phyloP scores from a whole-genome alignment of 2,329 filamentous ascomycete species.

The Fusarium sp. region DNA sequence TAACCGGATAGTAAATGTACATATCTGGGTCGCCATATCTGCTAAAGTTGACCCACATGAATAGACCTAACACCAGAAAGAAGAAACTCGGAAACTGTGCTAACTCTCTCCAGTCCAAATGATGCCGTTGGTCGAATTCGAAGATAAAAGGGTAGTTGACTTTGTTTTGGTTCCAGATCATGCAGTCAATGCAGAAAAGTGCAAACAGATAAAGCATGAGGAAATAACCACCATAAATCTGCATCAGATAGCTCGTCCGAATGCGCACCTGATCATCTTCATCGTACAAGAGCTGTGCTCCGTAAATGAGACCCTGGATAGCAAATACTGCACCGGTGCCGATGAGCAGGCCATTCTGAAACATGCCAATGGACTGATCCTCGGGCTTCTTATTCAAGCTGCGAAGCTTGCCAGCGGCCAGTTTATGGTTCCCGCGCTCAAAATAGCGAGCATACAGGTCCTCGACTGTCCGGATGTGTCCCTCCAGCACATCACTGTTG shows the following conservation, averaged over 20 bases:
- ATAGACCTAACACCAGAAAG: constrained; percentile 80
- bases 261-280: constrained; percentile 61
- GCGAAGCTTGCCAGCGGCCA: constrained; percentile 88
- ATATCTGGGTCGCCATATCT: constrained; percentile 73
- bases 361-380: constrained; percentile 69
- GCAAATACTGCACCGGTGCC: constrained; percentile 76
- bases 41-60: constrained; percentile 91
- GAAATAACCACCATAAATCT: constrained; percentile 95
- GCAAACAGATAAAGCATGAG: constrained; percentile 83
- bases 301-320: constrained; percentile 74
- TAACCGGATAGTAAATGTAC: constrained; percentile 87
- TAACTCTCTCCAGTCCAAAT: constrained; percentile 90
- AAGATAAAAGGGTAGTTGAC: constrained; percentile 98
- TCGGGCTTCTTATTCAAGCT: constrained; percentile 72
- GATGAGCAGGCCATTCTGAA: constrained; percentile 74
- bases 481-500: constrained; percentile 85
- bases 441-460: constrained; percentile 96
- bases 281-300: constrained; percentile 64
- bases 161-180: constrained; percentile 83
- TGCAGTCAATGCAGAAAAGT: constrained; percentile 88
- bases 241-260: constrained; percentile 77
- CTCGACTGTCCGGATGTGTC: constrained; percentile 83
- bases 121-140: constrained; percentile 89
- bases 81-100: constrained; percentile 89
- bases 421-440: constrained; percentile 91